Base-by-base conservation (phyloP, 495 filamentous ascomycete genomes). In the Monascus purpureus region DNA sequence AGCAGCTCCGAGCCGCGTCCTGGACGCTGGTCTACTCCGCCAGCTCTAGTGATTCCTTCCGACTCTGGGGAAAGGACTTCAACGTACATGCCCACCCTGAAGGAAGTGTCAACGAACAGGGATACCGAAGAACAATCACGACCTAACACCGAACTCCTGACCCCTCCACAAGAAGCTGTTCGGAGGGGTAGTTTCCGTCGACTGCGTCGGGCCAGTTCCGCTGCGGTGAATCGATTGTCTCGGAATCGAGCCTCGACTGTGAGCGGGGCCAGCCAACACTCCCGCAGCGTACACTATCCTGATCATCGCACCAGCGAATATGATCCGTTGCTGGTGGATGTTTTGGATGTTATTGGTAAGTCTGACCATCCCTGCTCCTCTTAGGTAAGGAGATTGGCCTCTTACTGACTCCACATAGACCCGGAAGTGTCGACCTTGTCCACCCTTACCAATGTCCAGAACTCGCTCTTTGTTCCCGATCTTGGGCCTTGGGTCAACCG, bases 371-470 rank as follows among this genome's bases (percentile, higher is more conserved):
- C n/a, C n/a, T n/a, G n/a, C n/a, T n/a, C n/a, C n/a, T n/a, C n/a
- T n/a, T n/a, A n/a, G n/a, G n/a, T n/a, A n/a, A n/a, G n/a, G n/a
- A n/a, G n/a, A n/a, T n/a, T n/a, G n/a, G n/a, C n/a, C n/a, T 9
- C 20, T 22, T 13, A 45, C 37, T 33, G 13, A 18, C 37, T 5
- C 28, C 13, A 8, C 16, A 22, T 38, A 82, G 79, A 85, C 36
- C 80, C 80, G 6, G 77, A 85, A 56, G 74, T 85, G 1, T 70
- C 75, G 4, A 76, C 77, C 3, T 55, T 85, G 0, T 78, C 76
- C 0, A 82, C 75, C 30, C 65, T 85, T 3, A 85, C 76, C 31
- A 85, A 85, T 46, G 75, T 85, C 6, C 77, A 83, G 33, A 85
- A 85, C 43, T 82, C 77, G 0, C 67, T 85, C 5, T 82, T 85